Evolutionary conservation across 495 filamentous ascomycete species (phyloP), one percentile per base, ranked within the genome.

Genomic region (Penicillium antarcticum): DNA sequence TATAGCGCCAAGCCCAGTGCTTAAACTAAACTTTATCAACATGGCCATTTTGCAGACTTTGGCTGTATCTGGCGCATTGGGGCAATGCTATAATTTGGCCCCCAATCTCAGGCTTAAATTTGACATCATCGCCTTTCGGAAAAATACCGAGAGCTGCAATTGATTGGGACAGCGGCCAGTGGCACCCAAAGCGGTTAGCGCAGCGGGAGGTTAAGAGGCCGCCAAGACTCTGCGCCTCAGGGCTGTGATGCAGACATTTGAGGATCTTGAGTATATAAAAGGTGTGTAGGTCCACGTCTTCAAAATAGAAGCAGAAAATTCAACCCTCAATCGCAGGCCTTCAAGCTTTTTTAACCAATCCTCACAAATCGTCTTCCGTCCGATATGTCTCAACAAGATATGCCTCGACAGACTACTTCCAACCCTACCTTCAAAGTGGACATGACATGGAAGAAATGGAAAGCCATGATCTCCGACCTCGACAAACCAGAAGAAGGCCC

Each of bases 361-460:
- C 36, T 10, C 19, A 48, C 16, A 32, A 9, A 34, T 21, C 31
- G 38, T 12, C 29, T 37, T 48, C 45, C n/a, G 7, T 48, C 45
- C n/a, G 7, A 43, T 38, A 37, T 17, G 17, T 10, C 36, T 6
- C 35, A 33, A 40, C 11, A 24, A 8, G 8, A 2, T 17, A 34
- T 24, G 34, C 29, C 19, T 13, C 8, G 19, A 23, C 39, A 44
- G 14, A 44, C 42, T 29, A 14, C 31, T 12, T 19, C 44, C 40
- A 41, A 50, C 45, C 46, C 35, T 31, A 43, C 42, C 4, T 56
- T 69, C 12, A 48, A 23, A 21, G 52, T 69, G 9, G 55, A 65
- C 48, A 65, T 65, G 41, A 51, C 57, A 35, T 67, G 61, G 63
- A 55, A 56, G n/a, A 57, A 58, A n/a, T 69, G 54, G 32, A 60